Percentiles rank a stretch among this genome's conserved stretches.
Evolutionary conservation across 129 eudicot genomes (phyloP).

Genomic region (Rutidosis leptorrhynchoides): DNA sequence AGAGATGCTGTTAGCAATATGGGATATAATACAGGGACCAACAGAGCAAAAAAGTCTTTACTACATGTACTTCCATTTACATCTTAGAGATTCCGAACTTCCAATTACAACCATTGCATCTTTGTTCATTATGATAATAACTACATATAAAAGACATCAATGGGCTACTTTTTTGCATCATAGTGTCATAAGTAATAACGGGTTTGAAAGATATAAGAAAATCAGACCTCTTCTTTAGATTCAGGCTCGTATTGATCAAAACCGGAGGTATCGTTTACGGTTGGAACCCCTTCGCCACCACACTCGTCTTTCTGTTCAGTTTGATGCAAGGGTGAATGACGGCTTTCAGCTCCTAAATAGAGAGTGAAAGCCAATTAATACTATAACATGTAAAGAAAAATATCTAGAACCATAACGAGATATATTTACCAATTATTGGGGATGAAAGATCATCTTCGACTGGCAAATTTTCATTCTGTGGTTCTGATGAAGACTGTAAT

Average conservation of each 20-base stretch:
- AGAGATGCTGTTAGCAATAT: too few species aligned
- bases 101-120: too few species aligned
- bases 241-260: constrained; percentile 31
- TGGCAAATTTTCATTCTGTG: constrained; percentile 30
- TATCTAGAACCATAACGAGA: constrained; percentile 12
- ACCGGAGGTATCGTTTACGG: constrained; percentile 29
- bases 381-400: background rate
- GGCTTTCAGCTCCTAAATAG: constrained; percentile 35
- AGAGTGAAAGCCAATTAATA: constrained; percentile 15
- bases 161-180: too few species aligned
- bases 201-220: background rate
- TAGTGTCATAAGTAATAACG: too few species aligned
- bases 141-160: too few species aligned
- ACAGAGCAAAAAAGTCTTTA: too few species aligned
- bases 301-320: constrained; percentile 33
- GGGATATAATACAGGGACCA: too few species aligned
- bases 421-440: constrained; percentile 40
- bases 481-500: constrained; percentile 26
- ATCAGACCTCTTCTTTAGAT: constrained; percentile 45
- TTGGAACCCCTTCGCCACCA: constrained; percentile 29
- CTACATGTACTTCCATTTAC: too few species aligned
- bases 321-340: constrained; percentile 23
- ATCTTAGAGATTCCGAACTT: too few species aligned
- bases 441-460: constrained; percentile 39
- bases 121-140: too few species aligned